Conservation (phyloP, 2,329 filamentous ascomycete genomes). For the Fusarium incarnatum region DNA sequence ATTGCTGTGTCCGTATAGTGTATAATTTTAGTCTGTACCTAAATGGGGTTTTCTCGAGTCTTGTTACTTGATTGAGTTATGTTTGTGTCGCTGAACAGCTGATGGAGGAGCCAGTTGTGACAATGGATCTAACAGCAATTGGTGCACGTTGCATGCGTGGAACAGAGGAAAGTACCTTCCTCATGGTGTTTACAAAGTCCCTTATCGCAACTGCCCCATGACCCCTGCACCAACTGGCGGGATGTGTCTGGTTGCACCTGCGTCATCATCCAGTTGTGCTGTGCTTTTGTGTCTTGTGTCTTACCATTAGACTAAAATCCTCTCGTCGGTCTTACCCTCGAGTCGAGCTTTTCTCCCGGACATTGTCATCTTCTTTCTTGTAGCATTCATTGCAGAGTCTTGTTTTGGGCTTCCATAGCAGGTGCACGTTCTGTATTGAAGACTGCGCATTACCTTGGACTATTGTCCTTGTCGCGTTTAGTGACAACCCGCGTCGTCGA, state of each 20-base stretch:
- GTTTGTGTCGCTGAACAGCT: conserved; percentile 4
- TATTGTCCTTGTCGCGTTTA: conserved; percentile 13
- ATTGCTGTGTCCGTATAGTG: conserved; percentile 2
- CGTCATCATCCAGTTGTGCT: conserved; percentile 38
- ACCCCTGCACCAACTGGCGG: conserved; percentile 21
- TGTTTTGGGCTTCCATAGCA: background rate
- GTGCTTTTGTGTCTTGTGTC: conserved; percentile 24
- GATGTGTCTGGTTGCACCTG: conserved; percentile 36
- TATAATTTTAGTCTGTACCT: conserved; percentile 25
- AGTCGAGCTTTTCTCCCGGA: conserved; percentile 11
- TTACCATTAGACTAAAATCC: conserved; percentile 17
- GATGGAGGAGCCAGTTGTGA: conserved; percentile 8
- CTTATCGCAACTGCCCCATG: conserved; percentile 8
- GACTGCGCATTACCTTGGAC: background rate
- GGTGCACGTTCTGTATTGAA: conserved; percentile 3
- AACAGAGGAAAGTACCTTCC: background rate
- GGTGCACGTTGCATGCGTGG: background rate
- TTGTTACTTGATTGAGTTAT: conserved; percentile 13
- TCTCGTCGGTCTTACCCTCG: conserved; percentile 6
- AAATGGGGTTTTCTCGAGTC: conserved; percentile 11
- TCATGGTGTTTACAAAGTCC: background rate
- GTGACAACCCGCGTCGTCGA: conserved; percentile 27
- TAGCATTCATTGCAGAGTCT: conserved; percentile 1
- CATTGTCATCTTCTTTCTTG: conserved; percentile 13
- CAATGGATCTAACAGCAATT: background rate